Evolutionary conservation across 148 eudicot genomes (phyloP).

Genomic region (Rhododendron kiyosumense): DNA sequence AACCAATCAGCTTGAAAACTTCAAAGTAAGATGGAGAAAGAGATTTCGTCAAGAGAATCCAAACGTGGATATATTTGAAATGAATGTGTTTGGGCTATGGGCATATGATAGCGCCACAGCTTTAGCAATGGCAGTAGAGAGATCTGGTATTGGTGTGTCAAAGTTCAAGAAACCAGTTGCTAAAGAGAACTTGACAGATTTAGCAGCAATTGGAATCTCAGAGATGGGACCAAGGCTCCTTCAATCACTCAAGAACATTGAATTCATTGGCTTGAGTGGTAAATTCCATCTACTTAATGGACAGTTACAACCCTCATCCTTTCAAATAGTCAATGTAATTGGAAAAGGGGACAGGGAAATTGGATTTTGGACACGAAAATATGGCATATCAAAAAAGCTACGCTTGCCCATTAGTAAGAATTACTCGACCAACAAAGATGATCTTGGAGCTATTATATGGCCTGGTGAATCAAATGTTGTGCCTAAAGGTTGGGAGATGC

Average conservation of each 20-base stretch:
- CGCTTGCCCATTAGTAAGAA: not conserved
- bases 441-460: slow-evolving; percentile 48
- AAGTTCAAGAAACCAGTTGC: slow-evolving; percentile 17
- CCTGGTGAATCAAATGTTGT: slow-evolving; percentile 36
- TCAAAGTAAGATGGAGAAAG: slow-evolving; percentile 38
- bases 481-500: slow-evolving; percentile 65
- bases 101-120: slow-evolving; percentile 56
- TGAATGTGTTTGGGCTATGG: slow-evolving; percentile 41
- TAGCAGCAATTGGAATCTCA: slow-evolving; percentile 40
- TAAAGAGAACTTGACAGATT: slow-evolving; percentile 21
- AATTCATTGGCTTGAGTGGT: slow-evolving; percentile 51
- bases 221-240: slow-evolving; percentile 37
- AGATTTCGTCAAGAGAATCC: slow-evolving; percentile 36
- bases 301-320: slow-evolving; percentile 30
- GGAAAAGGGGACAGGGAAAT: slow-evolving; percentile 33
- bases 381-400: slow-evolving; percentile 30
- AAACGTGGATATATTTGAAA: slow-evolving; percentile 15
- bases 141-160: slow-evolving; percentile 15
- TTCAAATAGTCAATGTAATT: slow-evolving; percentile 40
- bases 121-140: slow-evolving; percentile 51
- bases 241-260: slow-evolving; percentile 20
- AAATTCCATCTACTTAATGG: slow-evolving; percentile 38
- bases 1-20: slow-evolving; percentile 26
- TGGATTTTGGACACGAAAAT: slow-evolving; percentile 51
- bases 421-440: slow-evolving; percentile 14